These are phyloP conservation scores for Artemisia tridentata DNA, from an alignment of 129 eudicot genomes.

Conservation along the genomic window DNA sequence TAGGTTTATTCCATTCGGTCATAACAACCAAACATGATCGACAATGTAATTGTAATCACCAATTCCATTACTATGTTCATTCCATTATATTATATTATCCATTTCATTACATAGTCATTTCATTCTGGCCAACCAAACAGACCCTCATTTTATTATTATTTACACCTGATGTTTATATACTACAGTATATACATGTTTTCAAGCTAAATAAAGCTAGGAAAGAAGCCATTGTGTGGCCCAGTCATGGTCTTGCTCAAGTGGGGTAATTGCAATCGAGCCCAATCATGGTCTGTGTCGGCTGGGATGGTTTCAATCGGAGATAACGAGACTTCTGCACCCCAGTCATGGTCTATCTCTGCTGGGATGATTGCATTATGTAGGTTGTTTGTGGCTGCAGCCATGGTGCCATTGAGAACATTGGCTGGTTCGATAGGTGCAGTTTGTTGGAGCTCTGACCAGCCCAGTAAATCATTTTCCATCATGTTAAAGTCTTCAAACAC, in stretches of 20 bases:
- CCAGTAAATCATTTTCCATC: neutral
- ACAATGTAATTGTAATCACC: too few species aligned
- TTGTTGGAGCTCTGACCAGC: slow-evolving; percentile 6
- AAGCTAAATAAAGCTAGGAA: neutral
- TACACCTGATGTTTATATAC: neutral
- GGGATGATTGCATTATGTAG: neutral
- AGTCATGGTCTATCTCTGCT: slow-evolving; percentile 1
- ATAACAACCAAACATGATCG: too few species aligned
- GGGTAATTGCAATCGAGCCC: slow-evolving; percentile 5
- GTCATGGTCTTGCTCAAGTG: neutral
- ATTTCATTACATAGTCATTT: neutral
- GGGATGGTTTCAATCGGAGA: neutral
- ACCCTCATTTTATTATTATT: neutral
- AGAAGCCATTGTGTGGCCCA: neutral
- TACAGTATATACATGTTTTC: neutral
- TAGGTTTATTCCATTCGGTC: too few species aligned
- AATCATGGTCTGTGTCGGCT: neutral
- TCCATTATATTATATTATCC: too few species aligned
- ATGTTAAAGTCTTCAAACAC: neutral
- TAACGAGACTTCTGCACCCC: neutral
- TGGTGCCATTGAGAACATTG: neutral
- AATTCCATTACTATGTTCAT: too few species aligned
- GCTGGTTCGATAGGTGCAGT: neutral
- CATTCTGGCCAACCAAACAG: too few species aligned
- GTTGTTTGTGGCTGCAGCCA: slow-evolving; percentile 9